phyloP scores from a whole-genome alignment of 257 asterid genomes.

The Forsythia suspensa region DNA sequence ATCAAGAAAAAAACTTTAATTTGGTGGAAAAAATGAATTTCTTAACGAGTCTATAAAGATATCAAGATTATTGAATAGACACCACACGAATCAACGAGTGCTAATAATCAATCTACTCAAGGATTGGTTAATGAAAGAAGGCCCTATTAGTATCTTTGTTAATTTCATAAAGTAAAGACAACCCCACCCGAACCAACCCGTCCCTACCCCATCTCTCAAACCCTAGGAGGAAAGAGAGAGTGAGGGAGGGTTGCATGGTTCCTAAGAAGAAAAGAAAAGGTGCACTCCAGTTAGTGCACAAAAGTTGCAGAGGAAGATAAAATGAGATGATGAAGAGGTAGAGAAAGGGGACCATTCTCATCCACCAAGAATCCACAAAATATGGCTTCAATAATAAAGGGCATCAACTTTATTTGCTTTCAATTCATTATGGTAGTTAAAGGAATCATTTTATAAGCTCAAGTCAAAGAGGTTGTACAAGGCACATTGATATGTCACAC shows the following conservation, averaged over 20 bases:
- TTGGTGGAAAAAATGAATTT: neutral
- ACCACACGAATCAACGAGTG: neutral
- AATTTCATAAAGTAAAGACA: constrained; percentile 4
- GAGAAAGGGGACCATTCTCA: constrained; percentile 30
- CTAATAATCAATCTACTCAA: neutral
- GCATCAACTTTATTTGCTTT: constrained; percentile 46
- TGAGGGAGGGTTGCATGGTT: too few species aligned
- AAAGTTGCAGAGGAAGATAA: constrained; percentile 14
- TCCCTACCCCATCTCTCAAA: too few species aligned
- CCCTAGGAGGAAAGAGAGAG: too few species aligned
- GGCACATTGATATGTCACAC: constrained; percentile 45
- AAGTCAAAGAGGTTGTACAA: constrained; percentile 47
- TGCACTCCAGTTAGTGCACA: constrained; percentile 18
- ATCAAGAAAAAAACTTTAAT: constrained; percentile 8
- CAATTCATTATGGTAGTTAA: constrained; percentile 23
- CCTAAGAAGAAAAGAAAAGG: constrained; percentile 14
- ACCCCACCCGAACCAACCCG: constrained; percentile 4
- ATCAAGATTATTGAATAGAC: too few species aligned
- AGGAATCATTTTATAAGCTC: constrained; percentile 25
- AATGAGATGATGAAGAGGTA: constrained; percentile 29
- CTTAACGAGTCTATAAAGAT: neutral
- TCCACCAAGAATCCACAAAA: constrained; percentile 20
- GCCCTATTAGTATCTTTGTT: neutral
- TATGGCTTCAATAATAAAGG: constrained; percentile 39
- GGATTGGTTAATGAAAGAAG: neutral